Conservation (phyloP, 1,284 basidiomycete species). For the Gymnopus androsaceus region DNA sequence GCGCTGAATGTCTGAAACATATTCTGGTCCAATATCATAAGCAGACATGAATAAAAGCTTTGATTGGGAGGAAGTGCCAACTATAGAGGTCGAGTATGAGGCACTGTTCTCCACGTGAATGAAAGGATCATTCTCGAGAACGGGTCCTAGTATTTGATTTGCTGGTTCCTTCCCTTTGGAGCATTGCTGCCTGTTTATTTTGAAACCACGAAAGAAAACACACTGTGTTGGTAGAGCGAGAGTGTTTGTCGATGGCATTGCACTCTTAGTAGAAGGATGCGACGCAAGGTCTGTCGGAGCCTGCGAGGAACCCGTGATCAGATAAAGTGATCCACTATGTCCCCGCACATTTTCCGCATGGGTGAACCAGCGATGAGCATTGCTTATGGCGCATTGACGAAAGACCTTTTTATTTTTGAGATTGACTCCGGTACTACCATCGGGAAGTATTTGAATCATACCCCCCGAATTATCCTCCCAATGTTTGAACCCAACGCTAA, state of each 20-base stretch:
- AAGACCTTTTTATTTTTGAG: constrained; percentile 4
- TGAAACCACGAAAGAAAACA: constrained; percentile 19
- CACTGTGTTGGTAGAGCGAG: constrained; percentile 16
- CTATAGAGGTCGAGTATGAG: background rate
- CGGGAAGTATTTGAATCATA: constrained; percentile 12
- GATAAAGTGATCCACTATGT: constrained; percentile 13
- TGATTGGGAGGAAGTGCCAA: background rate
- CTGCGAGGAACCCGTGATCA: too few species aligned
- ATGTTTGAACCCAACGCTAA: background rate
- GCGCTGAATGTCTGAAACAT: background rate
- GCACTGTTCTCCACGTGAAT: background rate
- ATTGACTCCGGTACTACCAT: constrained; percentile 8
- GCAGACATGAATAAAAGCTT: too few species aligned
- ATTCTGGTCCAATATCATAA: background rate
- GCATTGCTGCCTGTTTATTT: constrained; percentile 10
- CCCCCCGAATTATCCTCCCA: constrained; percentile 7
- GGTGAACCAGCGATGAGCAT: constrained; percentile 15
- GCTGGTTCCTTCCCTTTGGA: background rate
- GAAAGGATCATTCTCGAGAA: background rate
- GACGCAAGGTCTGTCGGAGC: constrained; percentile 13
- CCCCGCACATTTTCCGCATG: constrained; percentile 9
- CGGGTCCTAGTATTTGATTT: background rate
- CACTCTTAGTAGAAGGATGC: constrained; percentile 10
- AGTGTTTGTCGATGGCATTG: background rate
- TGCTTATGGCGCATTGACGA: constrained; percentile 5